phyloP scores from a whole-genome alignment of 768 basidiomycete species.

The Lyophyllum atratum region DNA sequence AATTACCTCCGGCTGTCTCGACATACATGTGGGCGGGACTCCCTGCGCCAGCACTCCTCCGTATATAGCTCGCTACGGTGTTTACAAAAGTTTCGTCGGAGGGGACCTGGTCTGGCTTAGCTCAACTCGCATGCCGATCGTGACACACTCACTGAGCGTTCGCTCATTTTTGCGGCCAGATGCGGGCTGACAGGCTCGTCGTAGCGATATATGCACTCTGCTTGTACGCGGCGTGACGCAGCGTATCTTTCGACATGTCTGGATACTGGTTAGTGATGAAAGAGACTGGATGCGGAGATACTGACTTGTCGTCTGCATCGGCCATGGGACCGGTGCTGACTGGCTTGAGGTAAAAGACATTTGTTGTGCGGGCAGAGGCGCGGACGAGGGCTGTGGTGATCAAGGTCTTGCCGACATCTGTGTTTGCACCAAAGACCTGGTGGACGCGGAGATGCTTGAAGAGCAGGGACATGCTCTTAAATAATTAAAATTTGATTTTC shows the following conservation, averaged over 20 bases:
- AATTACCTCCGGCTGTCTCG: conserved; percentile 94
- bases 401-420: conserved; percentile 94
- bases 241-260: conserved; percentile 70
- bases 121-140: not conserved
- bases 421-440: conserved; percentile 95
- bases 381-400: conserved; percentile 83
- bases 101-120: conserved; percentile 40
- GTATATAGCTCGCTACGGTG: conserved; percentile 65
- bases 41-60: conserved; percentile 41
- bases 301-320: conserved; percentile 86
- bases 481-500: not conserved
- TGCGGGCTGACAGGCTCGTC: conserved; percentile 94
- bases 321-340: conserved; percentile 83
- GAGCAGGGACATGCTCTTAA: conserved; percentile 69
- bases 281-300: not conserved
- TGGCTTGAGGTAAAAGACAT: conserved; percentile 81
- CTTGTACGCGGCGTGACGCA: conserved; percentile 42
- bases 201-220: conserved; percentile 80
- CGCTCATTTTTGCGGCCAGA: conserved; percentile 67
- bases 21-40: conserved; percentile 67
- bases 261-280: not conserved
- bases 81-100: conserved; percentile 68
- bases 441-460: conserved; percentile 85
- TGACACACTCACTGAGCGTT: conserved; percentile 25
- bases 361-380: conserved; percentile 59